Evolutionary conservation across 495 filamentous ascomycete species (phyloP).

Genomic region (Sordaria brevicollis): DNA sequence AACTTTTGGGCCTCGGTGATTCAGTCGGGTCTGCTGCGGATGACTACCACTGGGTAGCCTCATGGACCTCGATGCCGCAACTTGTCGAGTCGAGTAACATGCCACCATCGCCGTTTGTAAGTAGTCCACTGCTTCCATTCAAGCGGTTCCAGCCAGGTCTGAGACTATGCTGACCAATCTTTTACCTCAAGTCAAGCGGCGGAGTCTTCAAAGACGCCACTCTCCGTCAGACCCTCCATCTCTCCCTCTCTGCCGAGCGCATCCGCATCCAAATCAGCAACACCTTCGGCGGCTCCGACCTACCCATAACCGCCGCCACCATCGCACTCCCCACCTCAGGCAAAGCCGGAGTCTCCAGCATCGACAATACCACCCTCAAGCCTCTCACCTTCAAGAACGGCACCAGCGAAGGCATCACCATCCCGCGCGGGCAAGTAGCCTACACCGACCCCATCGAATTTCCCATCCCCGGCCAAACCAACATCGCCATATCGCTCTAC

Average conservation of each 20-base stretch:
- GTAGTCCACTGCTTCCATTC: conserved; percentile 7
- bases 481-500: conserved; percentile 51
- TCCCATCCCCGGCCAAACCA: conserved; percentile 32
- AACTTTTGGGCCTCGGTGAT: neutral
- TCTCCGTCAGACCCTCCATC: conserved; percentile 55
- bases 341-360: conserved; percentile 40
- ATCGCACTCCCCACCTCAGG: conserved; percentile 42
- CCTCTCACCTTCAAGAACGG: conserved; percentile 49
- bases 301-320: conserved; percentile 50
- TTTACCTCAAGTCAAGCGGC: conserved; percentile 5
- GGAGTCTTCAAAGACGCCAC: conserved; percentile 44
- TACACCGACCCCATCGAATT: conserved; percentile 57
- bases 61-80: conserved; percentile 60
- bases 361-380: conserved; percentile 39
- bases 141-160: neutral
- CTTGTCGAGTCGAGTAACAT: conserved; percentile 52
- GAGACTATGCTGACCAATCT: neutral
- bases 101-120: conserved; percentile 49
- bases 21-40: neutral
- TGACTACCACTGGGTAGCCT: conserved; percentile 48
- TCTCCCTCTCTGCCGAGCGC: conserved; percentile 43
- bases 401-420: conserved; percentile 31
- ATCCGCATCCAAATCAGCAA: conserved; percentile 59
- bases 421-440: conserved; percentile 47
- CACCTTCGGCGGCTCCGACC: conserved; percentile 50